A percentile compares a stretch with the other conserved stretches of the same genome.
Evolutionary conservation across 371 early-diverging fungal genomes (phyloP).

Genomic region (Mucor plumbeus): DNA sequence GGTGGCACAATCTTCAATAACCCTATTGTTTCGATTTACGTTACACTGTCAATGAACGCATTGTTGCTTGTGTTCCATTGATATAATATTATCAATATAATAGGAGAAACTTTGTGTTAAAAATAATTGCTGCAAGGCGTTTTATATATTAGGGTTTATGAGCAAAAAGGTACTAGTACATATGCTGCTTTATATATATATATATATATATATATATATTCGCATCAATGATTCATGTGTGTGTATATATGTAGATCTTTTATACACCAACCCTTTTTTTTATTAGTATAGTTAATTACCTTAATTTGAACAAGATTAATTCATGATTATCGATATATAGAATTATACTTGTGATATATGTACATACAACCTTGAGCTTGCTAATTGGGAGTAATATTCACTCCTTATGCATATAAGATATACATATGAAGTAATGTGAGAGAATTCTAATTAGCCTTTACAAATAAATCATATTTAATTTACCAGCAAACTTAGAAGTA

Average conservation of each 20-base stretch:
- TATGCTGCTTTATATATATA: background rate
- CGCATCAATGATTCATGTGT: background rate
- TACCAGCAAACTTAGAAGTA: background rate
- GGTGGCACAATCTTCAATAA: constrained; percentile 2
- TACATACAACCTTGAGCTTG: background rate
- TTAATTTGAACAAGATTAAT: background rate
- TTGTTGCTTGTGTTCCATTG: constrained; percentile 4
- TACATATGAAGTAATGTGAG: background rate
- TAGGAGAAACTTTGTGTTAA: background rate
- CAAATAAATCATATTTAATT: background rate
- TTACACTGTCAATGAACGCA: constrained; percentile 3
- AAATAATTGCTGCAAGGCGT: background rate
- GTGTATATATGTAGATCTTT: background rate
- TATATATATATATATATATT: too few species aligned
- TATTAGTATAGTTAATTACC: background rate
- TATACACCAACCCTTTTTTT: background rate
- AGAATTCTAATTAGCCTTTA: background rate
- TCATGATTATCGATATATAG: background rate
- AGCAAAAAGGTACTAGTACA: background rate
- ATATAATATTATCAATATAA: background rate
- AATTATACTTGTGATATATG: background rate
- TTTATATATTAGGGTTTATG: background rate
- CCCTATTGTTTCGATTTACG: background rate
- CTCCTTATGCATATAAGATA: background rate
- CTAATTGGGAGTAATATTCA: background rate